phyloP scores from a whole-genome alignment of 208 protist genomes.

The Trichomonas vaginalis region DNA sequence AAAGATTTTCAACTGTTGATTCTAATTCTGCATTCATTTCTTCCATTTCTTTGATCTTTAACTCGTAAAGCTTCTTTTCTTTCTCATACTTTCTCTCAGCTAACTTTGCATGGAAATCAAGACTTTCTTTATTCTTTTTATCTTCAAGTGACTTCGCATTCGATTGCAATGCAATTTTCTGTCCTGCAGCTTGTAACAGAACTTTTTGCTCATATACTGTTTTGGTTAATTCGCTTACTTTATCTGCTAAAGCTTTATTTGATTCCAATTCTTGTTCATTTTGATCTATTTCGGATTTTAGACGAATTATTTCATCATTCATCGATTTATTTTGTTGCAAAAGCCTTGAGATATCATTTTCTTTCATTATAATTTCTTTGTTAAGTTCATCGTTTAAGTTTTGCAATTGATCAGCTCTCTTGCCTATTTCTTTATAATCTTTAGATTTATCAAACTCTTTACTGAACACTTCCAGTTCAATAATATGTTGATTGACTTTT shows the following conservation, averaged over 20 bases:
- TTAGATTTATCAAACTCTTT: background rate
- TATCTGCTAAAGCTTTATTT: background rate
- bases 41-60: background rate
- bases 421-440: background rate
- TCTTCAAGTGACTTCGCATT: background rate
- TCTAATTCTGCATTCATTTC: background rate
- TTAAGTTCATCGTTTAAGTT: background rate
- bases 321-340: background rate
- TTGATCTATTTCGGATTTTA: background rate
- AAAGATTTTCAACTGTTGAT: background rate
- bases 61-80: background rate
- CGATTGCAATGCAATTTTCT: background rate
- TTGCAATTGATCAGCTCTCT: background rate
- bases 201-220: background rate
- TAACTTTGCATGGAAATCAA: background rate
- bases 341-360: background rate
- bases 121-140: background rate
- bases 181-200: background rate
- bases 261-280: background rate
- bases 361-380: background rate
- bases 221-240: background rate
- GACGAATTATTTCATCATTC: background rate
- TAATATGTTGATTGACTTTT: background rate
- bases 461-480: background rate
- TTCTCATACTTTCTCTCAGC: background rate